Evolutionary conservation across 495 filamentous ascomycete species (phyloP).

Genomic region (Penicilliopsis zonata): DNA sequence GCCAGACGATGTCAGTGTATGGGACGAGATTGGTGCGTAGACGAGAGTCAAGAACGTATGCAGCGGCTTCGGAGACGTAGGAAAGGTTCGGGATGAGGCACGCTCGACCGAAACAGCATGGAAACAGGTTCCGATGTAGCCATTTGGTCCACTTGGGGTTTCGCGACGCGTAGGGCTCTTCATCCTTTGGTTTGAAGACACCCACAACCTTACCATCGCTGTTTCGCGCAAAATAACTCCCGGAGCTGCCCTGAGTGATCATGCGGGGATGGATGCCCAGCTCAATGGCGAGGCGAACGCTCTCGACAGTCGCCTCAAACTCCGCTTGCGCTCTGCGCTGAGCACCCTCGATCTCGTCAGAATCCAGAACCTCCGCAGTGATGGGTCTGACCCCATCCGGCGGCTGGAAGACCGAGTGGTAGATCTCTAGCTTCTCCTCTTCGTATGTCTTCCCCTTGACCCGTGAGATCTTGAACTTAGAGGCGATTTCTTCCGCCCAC

Average conservation of each 20-base stretch:
- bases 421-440: conserved; percentile 87
- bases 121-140: conserved; percentile 89
- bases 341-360: conserved; percentile 38
- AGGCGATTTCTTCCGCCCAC: conserved; percentile 97
- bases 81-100: conserved; percentile 98
- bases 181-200: conserved; percentile 98
- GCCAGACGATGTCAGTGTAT: conserved; percentile 86
- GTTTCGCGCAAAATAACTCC: conserved; percentile 94
- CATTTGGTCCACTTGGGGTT: conserved; percentile 96
- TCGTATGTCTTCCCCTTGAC: conserved; percentile 64
- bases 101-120: conserved; percentile 90
- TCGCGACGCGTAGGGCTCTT: conserved; percentile 87
- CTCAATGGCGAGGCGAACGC: conserved; percentile 79
- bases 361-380: conserved; percentile 60
- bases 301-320: conserved; percentile 85
- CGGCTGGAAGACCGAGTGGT: conserved; percentile 90
- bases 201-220: conserved; percentile 86
- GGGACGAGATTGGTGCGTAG: conserved; percentile 87
- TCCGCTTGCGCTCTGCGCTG: conserved; percentile 58
- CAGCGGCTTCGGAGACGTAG: conserved; percentile 95
- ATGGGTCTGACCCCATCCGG: conserved; percentile 73
- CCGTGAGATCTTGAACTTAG: conserved; percentile 82
- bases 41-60: conserved; percentile 86
- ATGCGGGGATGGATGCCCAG: conserved; percentile 86
- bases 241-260: conserved; percentile 94